Evolutionary conservation across 1,139 yeast genomes (phyloP).

Genomic region (Magnusiomyces tetraspermus): DNA sequence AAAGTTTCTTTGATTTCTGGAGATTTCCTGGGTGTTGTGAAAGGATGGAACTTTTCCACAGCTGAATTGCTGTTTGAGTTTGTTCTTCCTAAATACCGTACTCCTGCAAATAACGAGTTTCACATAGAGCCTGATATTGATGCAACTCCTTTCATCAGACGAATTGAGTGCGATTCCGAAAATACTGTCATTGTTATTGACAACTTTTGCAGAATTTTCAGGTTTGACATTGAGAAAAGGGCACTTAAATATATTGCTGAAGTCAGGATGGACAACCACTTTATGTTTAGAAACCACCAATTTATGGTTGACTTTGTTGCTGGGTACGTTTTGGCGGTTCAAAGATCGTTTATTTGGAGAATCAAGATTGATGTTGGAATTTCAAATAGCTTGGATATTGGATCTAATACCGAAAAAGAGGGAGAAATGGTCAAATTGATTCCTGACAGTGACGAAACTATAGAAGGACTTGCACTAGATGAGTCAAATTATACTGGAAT

Average conservation of each 20-base stretch:
- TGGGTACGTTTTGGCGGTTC: conserved; percentile 18
- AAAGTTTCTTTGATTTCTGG: conserved; percentile 22
- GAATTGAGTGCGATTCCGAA: conserved; percentile 22
- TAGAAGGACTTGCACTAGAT: not conserved
- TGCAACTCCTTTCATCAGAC: conserved; percentile 11
- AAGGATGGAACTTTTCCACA: conserved; percentile 20
- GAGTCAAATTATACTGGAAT: conserved; percentile 8
- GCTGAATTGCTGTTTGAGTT: conserved; percentile 14
- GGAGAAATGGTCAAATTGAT: not conserved
- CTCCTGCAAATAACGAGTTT: not conserved
- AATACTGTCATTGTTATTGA: conserved; percentile 19
- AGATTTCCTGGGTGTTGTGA: conserved; percentile 24
- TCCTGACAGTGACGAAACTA: conserved; percentile 4
- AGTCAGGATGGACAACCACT: conserved; percentile 6
- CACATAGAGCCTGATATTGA: not conserved
- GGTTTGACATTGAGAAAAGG: conserved; percentile 1
- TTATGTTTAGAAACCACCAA: not conserved
- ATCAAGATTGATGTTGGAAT: conserved; percentile 9
- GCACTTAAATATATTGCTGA: conserved; percentile 13
- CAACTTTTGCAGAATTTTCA: conserved; percentile 18
- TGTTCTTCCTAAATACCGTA: conserved; percentile 10
- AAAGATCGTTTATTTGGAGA: conserved; percentile 15
- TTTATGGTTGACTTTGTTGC: conserved; percentile 22
- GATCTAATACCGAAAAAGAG: conserved; percentile 1
- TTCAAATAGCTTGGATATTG: not conserved